Evolutionary conservation across 208 protist species (phyloP).

Genomic region (Leishmania braziliensis): DNA sequence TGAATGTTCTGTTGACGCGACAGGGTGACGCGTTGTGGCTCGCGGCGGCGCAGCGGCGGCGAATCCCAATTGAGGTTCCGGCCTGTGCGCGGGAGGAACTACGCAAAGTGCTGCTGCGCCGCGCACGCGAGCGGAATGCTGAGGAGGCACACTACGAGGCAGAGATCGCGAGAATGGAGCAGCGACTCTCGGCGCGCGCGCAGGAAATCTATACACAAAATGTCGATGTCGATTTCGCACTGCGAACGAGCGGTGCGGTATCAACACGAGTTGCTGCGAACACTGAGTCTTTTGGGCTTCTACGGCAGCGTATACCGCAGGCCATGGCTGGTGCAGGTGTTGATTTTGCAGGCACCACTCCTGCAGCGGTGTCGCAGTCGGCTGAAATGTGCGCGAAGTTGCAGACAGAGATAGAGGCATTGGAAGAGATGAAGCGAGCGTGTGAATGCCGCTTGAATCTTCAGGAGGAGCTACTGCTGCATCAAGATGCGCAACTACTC

Average conservation of each 20-base stretch:
- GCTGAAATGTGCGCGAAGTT: conserved; percentile 15
- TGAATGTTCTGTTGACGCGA: conserved; percentile 29
- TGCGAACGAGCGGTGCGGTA: conserved; percentile 21
- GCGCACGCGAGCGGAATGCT: conserved; percentile 21
- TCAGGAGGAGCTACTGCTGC: conserved; percentile 21
- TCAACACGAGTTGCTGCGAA: not conserved
- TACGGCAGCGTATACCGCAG: not conserved
- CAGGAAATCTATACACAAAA: conserved; percentile 37
- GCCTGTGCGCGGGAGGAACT: conserved; percentile 18
- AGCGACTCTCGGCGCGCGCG: conserved; percentile 35
- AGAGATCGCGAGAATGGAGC: conserved; percentile 33
- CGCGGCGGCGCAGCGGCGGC: conserved; percentile 21
- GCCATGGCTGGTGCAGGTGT: not conserved
- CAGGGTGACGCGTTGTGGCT: conserved; percentile 29
- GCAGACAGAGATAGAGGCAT: conserved; percentile 22
- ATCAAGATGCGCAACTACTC: conserved; percentile 25
- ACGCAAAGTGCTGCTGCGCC: conserved; percentile 9
- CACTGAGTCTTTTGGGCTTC: conserved; percentile 17
- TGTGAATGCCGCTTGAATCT: conserved; percentile 34
- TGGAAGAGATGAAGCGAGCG: conserved; percentile 22
- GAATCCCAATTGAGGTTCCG: conserved; percentile 12
- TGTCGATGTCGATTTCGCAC: conserved; percentile 39
- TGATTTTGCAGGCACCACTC: not conserved
- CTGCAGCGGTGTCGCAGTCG: not conserved
- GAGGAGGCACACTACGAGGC: conserved; percentile 35